These are phyloP conservation scores for Fusarium irregulare DNA, from an alignment of 2,329 filamentous ascomycete species.

Conservation along the genomic window DNA sequence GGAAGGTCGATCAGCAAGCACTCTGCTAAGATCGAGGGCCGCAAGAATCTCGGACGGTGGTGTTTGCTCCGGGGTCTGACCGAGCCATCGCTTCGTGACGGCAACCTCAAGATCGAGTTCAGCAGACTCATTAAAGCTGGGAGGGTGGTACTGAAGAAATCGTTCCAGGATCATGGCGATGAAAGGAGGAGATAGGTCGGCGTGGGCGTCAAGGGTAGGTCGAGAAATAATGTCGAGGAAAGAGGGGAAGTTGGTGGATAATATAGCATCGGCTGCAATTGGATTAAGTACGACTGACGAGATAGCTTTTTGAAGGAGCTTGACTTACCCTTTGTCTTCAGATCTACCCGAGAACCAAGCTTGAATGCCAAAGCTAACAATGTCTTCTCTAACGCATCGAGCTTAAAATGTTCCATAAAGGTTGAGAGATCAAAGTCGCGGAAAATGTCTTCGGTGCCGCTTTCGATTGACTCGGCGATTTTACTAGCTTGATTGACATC, in stretches of 20 bases:
- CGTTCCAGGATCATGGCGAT: slow-evolving; percentile 85
- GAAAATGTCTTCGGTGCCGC: slow-evolving; percentile 90
- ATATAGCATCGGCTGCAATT: slow-evolving; percentile 82
- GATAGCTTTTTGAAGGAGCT: neutral
- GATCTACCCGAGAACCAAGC: slow-evolving; percentile 79
- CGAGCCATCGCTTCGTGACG: slow-evolving; percentile 75
- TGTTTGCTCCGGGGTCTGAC: slow-evolving; percentile 63
- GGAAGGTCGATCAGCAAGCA: slow-evolving; percentile 68
- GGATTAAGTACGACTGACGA: slow-evolving; percentile 56
- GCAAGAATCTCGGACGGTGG: slow-evolving; percentile 78
- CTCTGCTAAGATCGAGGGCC: slow-evolving; percentile 74
- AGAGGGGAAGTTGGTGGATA: slow-evolving; percentile 80
- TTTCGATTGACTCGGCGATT: slow-evolving; percentile 94
- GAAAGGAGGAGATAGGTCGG: slow-evolving; percentile 75
- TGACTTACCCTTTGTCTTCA: slow-evolving; percentile 85
- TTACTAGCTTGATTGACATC: slow-evolving; percentile 86
- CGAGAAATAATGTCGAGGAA: slow-evolving; percentile 82
- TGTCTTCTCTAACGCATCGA: slow-evolving; percentile 88
- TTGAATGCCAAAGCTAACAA: slow-evolving; percentile 91
- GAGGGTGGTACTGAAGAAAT: slow-evolving; percentile 86
- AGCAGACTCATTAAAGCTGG: slow-evolving; percentile 82
- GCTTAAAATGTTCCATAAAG: slow-evolving; percentile 95
- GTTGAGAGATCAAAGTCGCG: slow-evolving; percentile 95
- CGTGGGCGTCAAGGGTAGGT: slow-evolving; percentile 70
- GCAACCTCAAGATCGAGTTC: slow-evolving; percentile 76